Evolutionary conservation across 2,329 filamentous ascomycete species (phyloP).

Genomic region (Aphanoascus verrucosus): DNA sequence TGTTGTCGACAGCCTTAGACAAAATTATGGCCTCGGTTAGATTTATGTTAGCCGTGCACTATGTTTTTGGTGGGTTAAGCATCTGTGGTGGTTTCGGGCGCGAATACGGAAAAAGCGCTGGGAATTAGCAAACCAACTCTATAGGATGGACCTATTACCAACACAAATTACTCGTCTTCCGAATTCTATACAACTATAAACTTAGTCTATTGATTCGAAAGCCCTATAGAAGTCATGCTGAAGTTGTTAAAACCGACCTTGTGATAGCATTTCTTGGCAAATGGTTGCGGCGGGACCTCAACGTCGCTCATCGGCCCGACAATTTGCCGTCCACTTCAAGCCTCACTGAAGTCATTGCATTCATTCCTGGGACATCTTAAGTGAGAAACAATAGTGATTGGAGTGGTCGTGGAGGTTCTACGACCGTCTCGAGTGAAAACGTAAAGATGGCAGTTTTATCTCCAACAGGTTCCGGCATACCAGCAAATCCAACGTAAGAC

Average conservation of each 20-base stretch:
- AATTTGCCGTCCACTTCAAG: background rate
- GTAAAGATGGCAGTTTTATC: slow-evolving; percentile 28
- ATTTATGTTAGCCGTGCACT: background rate
- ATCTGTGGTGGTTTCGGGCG: too few species aligned
- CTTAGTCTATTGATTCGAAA: too few species aligned
- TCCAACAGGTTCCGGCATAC: slow-evolving; percentile 22
- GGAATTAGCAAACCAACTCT: too few species aligned
- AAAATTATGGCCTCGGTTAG: background rate
- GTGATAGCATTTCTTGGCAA: slow-evolving; percentile 11
- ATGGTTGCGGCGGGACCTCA: slow-evolving; percentile 12
- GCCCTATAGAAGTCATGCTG: too few species aligned
- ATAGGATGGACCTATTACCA: too few species aligned
- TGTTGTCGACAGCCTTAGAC: slow-evolving; percentile 22
- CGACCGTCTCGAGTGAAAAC: background rate
- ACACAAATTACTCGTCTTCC: too few species aligned
- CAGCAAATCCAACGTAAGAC: slow-evolving; percentile 34
- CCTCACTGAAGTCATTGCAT: background rate
- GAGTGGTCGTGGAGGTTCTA: background rate
- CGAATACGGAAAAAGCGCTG: too few species aligned
- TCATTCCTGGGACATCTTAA: background rate
- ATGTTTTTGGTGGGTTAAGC: background rate
- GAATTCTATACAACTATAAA: too few species aligned
- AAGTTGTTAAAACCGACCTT: too few species aligned
- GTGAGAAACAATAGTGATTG: background rate
- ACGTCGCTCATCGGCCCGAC: background rate